Evolutionary conservation across 768 basidiomycete genomes (phyloP).

Genomic region (Pilatotrama ljubarskyi): DNA sequence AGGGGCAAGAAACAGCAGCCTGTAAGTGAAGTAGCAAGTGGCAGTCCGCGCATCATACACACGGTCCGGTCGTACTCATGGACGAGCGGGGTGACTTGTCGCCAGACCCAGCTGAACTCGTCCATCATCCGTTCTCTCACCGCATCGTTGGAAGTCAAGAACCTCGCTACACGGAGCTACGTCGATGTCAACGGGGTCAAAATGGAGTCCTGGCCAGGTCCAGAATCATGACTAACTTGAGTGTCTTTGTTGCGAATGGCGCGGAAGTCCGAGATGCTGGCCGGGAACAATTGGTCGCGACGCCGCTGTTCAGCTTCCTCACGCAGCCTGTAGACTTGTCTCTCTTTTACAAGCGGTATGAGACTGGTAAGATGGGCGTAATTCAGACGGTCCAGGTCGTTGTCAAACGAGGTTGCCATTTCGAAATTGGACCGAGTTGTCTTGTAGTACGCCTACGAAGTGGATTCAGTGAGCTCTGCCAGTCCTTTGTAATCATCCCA

Average conservation of each 20-base stretch:
- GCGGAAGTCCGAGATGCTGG: slow-evolving; percentile 30
- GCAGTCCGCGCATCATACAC: slow-evolving; percentile 18
- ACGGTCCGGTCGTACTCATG: slow-evolving; percentile 44
- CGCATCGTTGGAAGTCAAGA: slow-evolving; percentile 33
- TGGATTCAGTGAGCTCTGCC: neutral
- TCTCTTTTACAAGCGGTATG: slow-evolving; percentile 19
- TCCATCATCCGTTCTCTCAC: slow-evolving; percentile 48
- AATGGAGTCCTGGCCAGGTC: no score
- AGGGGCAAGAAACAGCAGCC: neutral
- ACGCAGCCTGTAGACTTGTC: slow-evolving; percentile 9
- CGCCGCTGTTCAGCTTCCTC: slow-evolving; percentile 28
- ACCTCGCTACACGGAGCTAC: slow-evolving; percentile 50
- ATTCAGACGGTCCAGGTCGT: slow-evolving; percentile 22
- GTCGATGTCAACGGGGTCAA: neutral
- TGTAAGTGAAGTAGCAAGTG: neutral
- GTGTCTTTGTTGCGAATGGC: slow-evolving; percentile 40
- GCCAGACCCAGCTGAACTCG: slow-evolving; percentile 54
- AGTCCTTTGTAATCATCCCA: neutral
- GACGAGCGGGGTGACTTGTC: slow-evolving; percentile 46
- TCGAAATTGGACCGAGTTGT: neutral
- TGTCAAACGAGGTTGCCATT: slow-evolving; percentile 8
- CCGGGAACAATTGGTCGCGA: slow-evolving; percentile 39
- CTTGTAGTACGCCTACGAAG: slow-evolving; percentile 15
- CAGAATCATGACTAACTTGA: slow-evolving; percentile 9
- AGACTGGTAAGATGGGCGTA: slow-evolving; percentile 34